Evolutionary conservation across 164 flowering plant genomes (phyloP), one percentile per base, ranked within the genome.

Genomic region (Magnolia kwangsiensis): DNA sequence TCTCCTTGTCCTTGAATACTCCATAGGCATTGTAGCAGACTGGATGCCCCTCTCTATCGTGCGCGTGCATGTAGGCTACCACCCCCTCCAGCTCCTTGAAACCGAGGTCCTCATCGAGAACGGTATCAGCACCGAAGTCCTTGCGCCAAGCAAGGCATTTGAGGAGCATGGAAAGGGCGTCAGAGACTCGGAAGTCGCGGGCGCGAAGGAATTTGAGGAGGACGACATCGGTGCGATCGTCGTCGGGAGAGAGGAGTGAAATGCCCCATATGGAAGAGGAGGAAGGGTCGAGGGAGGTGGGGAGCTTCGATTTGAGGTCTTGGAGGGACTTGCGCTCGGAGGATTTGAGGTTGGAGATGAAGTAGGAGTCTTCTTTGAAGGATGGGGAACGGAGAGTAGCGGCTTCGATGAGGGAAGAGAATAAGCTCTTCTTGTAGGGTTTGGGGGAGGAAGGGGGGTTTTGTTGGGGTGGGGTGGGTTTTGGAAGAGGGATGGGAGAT

Each of bases 11-110:
- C 67, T 82, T 88, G 77, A 96, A 96, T 18, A 91, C 89, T 49
- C 98, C 99, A 75, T 91, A 96, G 10, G 92, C 98, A 74, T 96
- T 96, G 79, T 93, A 96, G 77, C 99, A 96, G 49, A 94, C 96
- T 0, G 99, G 99, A 76, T 93, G 97, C 0, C 95, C 97, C 11
- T 82, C 87, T 72, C 86, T 85, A 78, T 96, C 99, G 59, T 64
- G 84, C 0, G 85, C 90, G n/a, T 86, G 86, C 95, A 91, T 93
- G 73, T 90, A 91, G 23, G 94, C 94, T 3, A 93, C 93, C 16
- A 87, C 83, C 1, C 95, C 98, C 78, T 92, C 97, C 2, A 92
- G 87, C 69, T 92, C 98, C 78, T 90, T 90, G 67, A 94, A 92
- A 71, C 93, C 95, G 71, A 90, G 78, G 7, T 94, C 98, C 78